Base-by-base conservation (phyloP, 495 filamentous ascomycete species). In the Penicillium simplicissimum region DNA sequence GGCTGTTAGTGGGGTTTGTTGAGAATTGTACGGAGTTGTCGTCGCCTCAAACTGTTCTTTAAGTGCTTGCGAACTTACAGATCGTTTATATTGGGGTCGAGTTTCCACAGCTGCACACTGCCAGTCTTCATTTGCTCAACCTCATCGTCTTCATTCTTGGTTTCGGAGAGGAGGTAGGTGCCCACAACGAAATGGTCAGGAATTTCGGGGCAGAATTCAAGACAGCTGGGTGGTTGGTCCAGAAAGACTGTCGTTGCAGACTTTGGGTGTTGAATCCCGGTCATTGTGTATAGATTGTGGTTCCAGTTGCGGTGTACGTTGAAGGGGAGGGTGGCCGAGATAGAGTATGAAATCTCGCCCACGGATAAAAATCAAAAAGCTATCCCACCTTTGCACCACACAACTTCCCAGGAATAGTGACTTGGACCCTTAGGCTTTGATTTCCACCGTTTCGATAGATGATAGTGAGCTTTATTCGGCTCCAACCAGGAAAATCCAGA, bases 111-210 rank as follows among this genome's bases (percentile, higher is more conserved):
- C 45, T 88, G 79, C 54, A 96, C 73, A 70, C 86, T 90, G 15
- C 93, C 93, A 52, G 84, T 89, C 57, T 92, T 87, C 34, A 67
- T 80, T 65, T 91, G 88, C 11, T 75, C 52, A 59, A 69, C 66
- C 19, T 72, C 68, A 37, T 68, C 67, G 8, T 77, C 67, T 15
- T 64, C 58, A 15, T 64, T 64, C 37, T 79, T 74, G 8, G 59
- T 70, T 56, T 83, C 81, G 55, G 91, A 81, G 28, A 97, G 80
- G 49, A 87, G 77, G 73, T 98, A 98, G 1, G 95, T 97, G 21
- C 95, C 95, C 40, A 97, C 82, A 1, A 96, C 74, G 64, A 97
- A 87, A 64, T 86, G 85, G 9, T 88, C 77, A 8, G 85, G 84
- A 38, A 85, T 66, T 6, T 73, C 68, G 0, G 89, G 89, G 56